Evolutionary conservation across 192 early-diverging fungal genomes (phyloP).

Genomic region (Pilobolus umbonatus): DNA sequence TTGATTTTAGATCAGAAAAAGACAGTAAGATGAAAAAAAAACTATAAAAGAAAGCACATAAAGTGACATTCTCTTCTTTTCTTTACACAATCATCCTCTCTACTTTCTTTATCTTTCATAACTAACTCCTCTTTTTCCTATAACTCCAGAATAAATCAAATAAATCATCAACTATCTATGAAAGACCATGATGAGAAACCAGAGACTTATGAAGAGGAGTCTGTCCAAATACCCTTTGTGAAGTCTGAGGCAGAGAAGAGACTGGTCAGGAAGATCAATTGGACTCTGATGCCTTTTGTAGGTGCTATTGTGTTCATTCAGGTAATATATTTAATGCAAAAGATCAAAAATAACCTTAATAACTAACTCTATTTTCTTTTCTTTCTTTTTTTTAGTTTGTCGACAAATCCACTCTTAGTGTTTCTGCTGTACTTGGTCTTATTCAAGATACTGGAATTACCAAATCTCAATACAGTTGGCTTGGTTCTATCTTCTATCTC

Average conservation of each 20-base stretch:
- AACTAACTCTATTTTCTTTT: not conserved
- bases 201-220: not conserved
- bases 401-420: conserved; percentile 18
- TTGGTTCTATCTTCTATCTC: conserved; percentile 19
- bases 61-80: too few species aligned
- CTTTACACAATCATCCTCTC: not conserved
- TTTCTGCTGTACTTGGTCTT: conserved; percentile 13
- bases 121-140: not conserved
- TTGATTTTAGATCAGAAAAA: too few species aligned
- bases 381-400: conserved; percentile 14
- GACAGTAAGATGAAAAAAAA: not conserved
- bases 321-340: conserved; percentile 4
- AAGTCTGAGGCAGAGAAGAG: conserved; percentile 7
- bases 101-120: not conserved
- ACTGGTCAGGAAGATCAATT: conserved; percentile 12
- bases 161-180: not conserved
- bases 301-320: conserved; percentile 23
- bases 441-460: conserved; percentile 11
- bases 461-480: conserved; percentile 4
- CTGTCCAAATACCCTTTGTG: not conserved
- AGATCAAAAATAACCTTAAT: not conserved
- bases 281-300: conserved; percentile 10
- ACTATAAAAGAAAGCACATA: not conserved
- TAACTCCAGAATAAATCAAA: not conserved
- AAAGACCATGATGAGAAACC: not conserved